Evolutionary conservation across 805 yeast genomes (phyloP), one percentile per base, ranked within the genome.

Genomic region (Sugiyamaella smithiae): DNA sequence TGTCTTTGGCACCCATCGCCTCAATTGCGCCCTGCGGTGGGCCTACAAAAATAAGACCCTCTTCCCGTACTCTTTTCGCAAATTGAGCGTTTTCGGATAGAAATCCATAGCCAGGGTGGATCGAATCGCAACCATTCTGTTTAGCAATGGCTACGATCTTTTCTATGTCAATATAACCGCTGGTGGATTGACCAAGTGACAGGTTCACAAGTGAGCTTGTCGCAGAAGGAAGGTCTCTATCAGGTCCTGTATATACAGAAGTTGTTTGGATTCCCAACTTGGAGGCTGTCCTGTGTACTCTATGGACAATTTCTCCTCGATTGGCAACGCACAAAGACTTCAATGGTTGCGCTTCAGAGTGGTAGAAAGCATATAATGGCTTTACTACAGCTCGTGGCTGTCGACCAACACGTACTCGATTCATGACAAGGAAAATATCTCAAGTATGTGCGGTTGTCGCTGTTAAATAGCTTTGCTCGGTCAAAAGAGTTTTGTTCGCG

Each of bases 51-150:
- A 63, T 49, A 35, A 64, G 45, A 16, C 67, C 67, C 12, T 57
- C 65, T 23, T 62, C 64, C 9, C 60, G 52, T 32, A 64, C 64
- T 25, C 58, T 50, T 45, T 62, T 57, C 17, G 67, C 67, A 51
- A 64, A 63, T 20, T 55, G 57, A 5, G 65, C 63, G 47, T 64
- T 64, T 59, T 77, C 82, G 6, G 79, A 73, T 50, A 77, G 67
- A 71, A 88, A 88, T 19, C 96, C 96, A 66, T 88, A 88, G 62
- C 96, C 96, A 29, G 55, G 55, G 51, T 77, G 77, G 49, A 77
- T 73, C 33, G 81, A 78, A 58, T 76, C 76, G 37, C 80, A 77
- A 5, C 76, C 77, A 3, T 73, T 62, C 40, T 61, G 67, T 59
- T 74, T 74, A 22, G 80, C 80, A 5, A 78, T 77, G 9, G 62